Conservation (phyloP, 768 basidiomycete species). For the Calocera viscosa region DNA sequence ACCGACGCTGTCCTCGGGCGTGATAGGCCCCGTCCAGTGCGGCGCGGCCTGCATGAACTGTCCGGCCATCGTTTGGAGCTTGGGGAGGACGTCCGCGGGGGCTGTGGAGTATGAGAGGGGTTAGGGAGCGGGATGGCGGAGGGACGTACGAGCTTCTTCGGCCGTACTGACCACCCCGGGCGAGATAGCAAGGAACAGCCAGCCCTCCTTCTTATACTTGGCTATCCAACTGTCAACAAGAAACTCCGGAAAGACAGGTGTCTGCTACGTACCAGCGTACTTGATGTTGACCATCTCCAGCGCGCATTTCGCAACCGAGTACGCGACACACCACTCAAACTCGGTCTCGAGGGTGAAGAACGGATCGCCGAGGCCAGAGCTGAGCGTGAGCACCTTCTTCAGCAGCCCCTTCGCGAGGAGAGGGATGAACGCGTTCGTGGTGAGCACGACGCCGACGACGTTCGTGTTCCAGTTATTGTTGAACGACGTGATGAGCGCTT, state of each 20-base stretch:
- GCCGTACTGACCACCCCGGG: slow-evolving; percentile 32
- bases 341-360: slow-evolving; percentile 21
- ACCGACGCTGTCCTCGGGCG: slow-evolving; percentile 16
- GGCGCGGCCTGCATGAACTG: slow-evolving; percentile 15
- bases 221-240: neutral
- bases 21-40: slow-evolving; percentile 18
- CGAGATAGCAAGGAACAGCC: slow-evolving; percentile 29
- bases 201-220: slow-evolving; percentile 24
- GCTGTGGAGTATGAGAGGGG: slow-evolving; percentile 10
- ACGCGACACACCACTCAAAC: slow-evolving; percentile 18
- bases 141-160: neutral
- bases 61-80: slow-evolving; percentile 11
- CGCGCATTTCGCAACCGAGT: slow-evolving; percentile 31
- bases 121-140: neutral
- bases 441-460: slow-evolving; percentile 28
- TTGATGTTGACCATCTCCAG: slow-evolving; percentile 30
- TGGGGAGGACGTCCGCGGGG: slow-evolving; percentile 11
- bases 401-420: slow-evolving; percentile 25
- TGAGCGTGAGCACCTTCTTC: slow-evolving; percentile 31
- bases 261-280: slow-evolving; percentile 21
- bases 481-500: neutral
- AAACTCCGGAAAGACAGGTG: neutral
- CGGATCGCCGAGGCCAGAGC: slow-evolving; percentile 24
- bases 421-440: slow-evolving; percentile 32
- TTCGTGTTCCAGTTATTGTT: slow-evolving; percentile 24